Evolutionary conservation across 192 early-diverging fungal genomes (phyloP), one percentile per base, ranked within the genome.

Genomic region (Oehlia diaphana): DNA sequence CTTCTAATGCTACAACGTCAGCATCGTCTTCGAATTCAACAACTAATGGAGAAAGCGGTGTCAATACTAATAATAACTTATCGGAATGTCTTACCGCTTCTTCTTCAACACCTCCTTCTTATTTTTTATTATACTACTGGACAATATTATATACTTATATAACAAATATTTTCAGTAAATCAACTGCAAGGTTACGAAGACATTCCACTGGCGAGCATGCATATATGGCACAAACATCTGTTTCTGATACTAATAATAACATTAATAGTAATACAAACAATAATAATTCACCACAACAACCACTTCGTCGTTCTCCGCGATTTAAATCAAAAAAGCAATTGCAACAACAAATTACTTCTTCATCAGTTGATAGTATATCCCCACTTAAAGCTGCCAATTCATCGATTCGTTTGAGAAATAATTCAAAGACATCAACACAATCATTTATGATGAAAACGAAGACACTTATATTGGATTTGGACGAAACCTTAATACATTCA

Each of bases 401-500:
- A 39, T 31, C 26, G 23, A 49, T 39, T 65, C 63, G 77, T 10
- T 26, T 58, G 13, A 78, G 31, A 69, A 50, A n/a, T 53, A 66
- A 69, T 9, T 19, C 21, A 28, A 66, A 68, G 39, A 63, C 66
- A 79, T 33, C 77, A n/a, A 37, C 47, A 69, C 16, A 50, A 62
- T 71, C 65, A 42, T 71, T 71, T 37, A 71, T 79, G 31, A 63
- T 81, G 49, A 79, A 81, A 79, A 84, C 86, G 76, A 92, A 92
- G 81, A 92, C 91, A 7, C 82, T 92, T 72, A 90, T 93, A 4
- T 79, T 94, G 68, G 93, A 94, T 85, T 80, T 94, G 58, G 93
- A 94, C 72, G 93, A 97, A 83, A 96, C 95, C 0, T 84, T 97
- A 72, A 92, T 97, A 64, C 96, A 97, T 84, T 95, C 94, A 4